Conservation (phyloP, 768 basidiomycete species). For the Botryobasidium botryosum region DNA sequence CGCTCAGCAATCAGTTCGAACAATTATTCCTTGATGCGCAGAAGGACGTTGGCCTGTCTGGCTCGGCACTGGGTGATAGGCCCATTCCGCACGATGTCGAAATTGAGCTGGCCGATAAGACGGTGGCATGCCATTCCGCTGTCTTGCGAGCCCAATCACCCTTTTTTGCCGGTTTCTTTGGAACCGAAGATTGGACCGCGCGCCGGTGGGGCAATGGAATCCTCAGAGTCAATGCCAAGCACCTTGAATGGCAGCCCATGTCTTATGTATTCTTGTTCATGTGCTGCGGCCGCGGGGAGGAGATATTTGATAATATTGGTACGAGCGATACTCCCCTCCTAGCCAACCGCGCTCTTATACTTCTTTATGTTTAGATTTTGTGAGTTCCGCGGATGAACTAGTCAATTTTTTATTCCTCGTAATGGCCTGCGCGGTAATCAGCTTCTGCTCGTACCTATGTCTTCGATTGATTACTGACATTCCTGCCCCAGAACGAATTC, state of each 20-base stretch:
- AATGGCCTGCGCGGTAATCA: constrained; percentile 59
- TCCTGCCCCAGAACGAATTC: constrained; percentile 51
- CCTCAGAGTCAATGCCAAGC: constrained; percentile 49
- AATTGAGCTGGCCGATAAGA: constrained; percentile 47
- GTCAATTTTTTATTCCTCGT: constrained; percentile 79
- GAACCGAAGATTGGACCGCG: constrained; percentile 63
- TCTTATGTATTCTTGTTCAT: constrained; percentile 56
- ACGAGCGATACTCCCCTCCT: constrained; percentile 14
- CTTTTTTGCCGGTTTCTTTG: constrained; percentile 74
- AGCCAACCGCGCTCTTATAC: neutral
- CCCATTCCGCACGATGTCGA: constrained; percentile 37
- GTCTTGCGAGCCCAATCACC: constrained; percentile 69
- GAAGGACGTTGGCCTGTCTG: neutral
- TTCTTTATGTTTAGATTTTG: constrained; percentile 41
- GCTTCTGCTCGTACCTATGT: too few relatives aligned
- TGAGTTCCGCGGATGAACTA: constrained; percentile 48
- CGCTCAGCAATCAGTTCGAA: constrained; percentile 34
- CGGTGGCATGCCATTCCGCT: constrained; percentile 48
- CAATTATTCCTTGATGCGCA: constrained; percentile 28
- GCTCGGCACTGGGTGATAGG: too few relatives aligned
- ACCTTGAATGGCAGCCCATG: constrained; percentile 60
- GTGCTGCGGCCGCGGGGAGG: constrained; percentile 50
- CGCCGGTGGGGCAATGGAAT: constrained; percentile 40
- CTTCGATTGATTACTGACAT: neutral
- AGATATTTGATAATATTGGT: constrained; percentile 60